phyloP scores from a whole-genome alignment of 208 protist species.

The Trypanosoma avium region DNA sequence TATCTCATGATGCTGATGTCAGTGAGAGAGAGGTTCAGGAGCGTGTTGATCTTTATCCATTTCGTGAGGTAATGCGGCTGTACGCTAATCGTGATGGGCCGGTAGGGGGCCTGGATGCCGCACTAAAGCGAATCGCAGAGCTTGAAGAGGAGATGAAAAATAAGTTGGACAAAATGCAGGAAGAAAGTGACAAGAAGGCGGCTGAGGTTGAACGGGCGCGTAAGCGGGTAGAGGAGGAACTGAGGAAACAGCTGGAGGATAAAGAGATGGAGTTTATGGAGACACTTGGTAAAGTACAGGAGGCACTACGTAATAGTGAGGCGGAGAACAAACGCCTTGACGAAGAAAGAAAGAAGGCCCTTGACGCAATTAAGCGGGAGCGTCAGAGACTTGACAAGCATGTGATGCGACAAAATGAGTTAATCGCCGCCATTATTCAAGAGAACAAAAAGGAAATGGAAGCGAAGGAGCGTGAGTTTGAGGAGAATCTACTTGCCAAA shows the following conservation, averaged over 20 bases:
- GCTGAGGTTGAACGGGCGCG: constrained; percentile 12
- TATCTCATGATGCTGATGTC: constrained; percentile 77
- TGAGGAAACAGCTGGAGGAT: constrained; percentile 30
- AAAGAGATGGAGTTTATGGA: constrained; percentile 34
- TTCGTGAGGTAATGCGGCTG: constrained; percentile 78
- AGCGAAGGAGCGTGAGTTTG: constrained; percentile 82
- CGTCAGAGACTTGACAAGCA: constrained; percentile 58
- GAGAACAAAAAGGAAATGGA: constrained; percentile 88
- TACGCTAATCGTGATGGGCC: constrained; percentile 67
- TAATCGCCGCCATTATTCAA: constrained; percentile 81
- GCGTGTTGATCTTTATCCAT: constrained; percentile 73
- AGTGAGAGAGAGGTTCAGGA: constrained; percentile 66
- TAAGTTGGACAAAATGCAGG: constrained; percentile 42
- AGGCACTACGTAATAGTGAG: constrained; percentile 34
- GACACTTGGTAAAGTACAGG: constrained; percentile 52
- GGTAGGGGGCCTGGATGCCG: constrained; percentile 57
- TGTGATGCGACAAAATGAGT: constrained; percentile 66
- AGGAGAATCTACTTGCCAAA: constrained; percentile 74
- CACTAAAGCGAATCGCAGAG: constrained; percentile 51
- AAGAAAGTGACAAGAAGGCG: constrained; percentile 24
- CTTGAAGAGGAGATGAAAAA: constrained; percentile 60
- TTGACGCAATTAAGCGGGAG: constrained; percentile 53
- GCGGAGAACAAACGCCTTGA: constrained; percentile 57
- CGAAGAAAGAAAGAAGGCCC: constrained; percentile 28
- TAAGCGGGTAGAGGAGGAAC: constrained; percentile 23